Base-by-base conservation (phyloP, 169 alveolate species). In the Plasmodium chabaudi region DNA sequence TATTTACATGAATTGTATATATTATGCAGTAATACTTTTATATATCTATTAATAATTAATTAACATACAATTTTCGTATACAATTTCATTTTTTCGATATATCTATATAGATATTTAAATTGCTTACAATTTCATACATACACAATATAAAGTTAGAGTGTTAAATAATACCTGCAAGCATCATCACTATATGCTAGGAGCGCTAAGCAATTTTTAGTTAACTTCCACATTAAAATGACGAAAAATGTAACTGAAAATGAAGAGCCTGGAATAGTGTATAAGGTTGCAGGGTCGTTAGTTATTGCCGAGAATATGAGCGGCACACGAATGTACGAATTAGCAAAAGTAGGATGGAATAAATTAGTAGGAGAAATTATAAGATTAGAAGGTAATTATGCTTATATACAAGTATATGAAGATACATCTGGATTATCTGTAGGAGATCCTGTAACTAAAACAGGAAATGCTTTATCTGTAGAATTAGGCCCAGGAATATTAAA, bases 271-370 rank as follows among this genome's bases (percentile, higher is more conserved):
- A 71, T 86, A 57, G 67, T 86, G 13, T 70, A 86, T 55, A 86
- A 86, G 39, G 91, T 86, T 25, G 91, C 91, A 23, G 91, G 91
- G 9, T 86, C 91, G 5, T 56, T 98, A 94, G 99, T 98, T 79
- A 98, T 98, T 21, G 99, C 99, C 51, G 99, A 98, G 72, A 97
- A 97, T 46, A 98, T 98, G 99, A 97, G 99, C 72, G 99, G 99
- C 51, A 97, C 99, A 46, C 97, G 98, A 93, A 98, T 98, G 99
- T 98, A 96, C 92, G 99, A 98, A 72, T 91, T 98, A 68, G 99
- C 98, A 15, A 96, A 96, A 55, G 98, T 96, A 1, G 99, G 99
- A 27, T 98, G 98, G 98, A 96, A 97, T 67, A 95, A 96, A 77
- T 94, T 98, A 23, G 99, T 98, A 69, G 99, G 99, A 46, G 99